Conservation (phyloP, 192 early-diverging fungal species). For the Paraglomus brasilianum region DNA sequence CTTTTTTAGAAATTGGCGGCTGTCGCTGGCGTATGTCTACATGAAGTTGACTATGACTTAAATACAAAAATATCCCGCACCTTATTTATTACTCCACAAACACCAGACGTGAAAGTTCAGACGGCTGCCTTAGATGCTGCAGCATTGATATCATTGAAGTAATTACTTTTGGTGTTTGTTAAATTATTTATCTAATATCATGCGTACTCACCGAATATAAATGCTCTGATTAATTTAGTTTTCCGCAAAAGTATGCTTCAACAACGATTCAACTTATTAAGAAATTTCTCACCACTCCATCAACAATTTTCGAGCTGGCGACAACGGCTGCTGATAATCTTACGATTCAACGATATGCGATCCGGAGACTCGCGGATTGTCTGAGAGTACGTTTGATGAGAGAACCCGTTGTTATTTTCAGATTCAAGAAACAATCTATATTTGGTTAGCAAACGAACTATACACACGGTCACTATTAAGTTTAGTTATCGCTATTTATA, state of each 20-base stretch:
- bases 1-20: slow-evolving; percentile 10
- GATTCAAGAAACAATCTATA: slow-evolving; percentile 32
- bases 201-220: neutral
- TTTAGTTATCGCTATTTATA: slow-evolving; percentile 25
- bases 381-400: slow-evolving; percentile 43
- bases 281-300: slow-evolving; percentile 54
- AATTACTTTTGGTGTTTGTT: slow-evolving; percentile 7
- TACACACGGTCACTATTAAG: slow-evolving; percentile 10
- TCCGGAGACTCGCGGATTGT: slow-evolving; percentile 50
- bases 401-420: slow-evolving; percentile 37
- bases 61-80: slow-evolving; percentile 6
- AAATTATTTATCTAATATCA: neutral
- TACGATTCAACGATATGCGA: slow-evolving; percentile 48
- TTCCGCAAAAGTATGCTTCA: slow-evolving; percentile 10
- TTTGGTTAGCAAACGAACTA: slow-evolving; percentile 33
- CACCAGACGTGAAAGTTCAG: slow-evolving; percentile 31
- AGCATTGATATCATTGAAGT: slow-evolving; percentile 47
- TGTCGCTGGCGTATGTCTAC: neutral
- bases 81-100: slow-evolving; percentile 32
- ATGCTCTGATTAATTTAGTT: slow-evolving; percentile 30
- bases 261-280: slow-evolving; percentile 47
- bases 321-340: slow-evolving; percentile 24
- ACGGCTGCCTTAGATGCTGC: slow-evolving; percentile 44
- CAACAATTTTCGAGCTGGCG: slow-evolving; percentile 51
- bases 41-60: slow-evolving; percentile 38